Evolutionary conservation across 805 yeast species (phyloP).

Genomic region (Ogataea glucozyma): DNA sequence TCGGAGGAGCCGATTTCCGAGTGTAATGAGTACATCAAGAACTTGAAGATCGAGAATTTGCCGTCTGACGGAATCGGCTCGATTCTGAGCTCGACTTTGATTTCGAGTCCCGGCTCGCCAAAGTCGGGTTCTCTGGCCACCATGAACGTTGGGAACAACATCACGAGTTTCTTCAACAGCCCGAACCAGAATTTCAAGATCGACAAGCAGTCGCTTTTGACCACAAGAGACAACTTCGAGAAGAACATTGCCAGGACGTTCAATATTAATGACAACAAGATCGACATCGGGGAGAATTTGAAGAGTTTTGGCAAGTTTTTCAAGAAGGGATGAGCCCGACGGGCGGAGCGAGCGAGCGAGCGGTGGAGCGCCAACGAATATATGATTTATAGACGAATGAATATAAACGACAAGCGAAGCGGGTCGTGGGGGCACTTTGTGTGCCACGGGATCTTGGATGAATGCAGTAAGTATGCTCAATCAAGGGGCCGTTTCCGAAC

Average conservation of each 20-base stretch:
- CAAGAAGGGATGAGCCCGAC: slow-evolving; percentile 30
- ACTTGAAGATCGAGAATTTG: slow-evolving; percentile 25
- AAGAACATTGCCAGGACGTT: slow-evolving; percentile 47
- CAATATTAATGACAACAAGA: slow-evolving; percentile 54
- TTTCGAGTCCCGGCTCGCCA: slow-evolving; percentile 17
- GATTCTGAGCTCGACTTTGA: slow-evolving; percentile 12
- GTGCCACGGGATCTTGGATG: too few species aligned
- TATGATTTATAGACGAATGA: not conserved
- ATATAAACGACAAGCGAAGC: slow-evolving; percentile 2
- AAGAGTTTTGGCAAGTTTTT: slow-evolving; percentile 62
- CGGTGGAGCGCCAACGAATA: slow-evolving; percentile 1
- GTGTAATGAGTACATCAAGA: slow-evolving; percentile 30
- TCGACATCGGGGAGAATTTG: slow-evolving; percentile 67
- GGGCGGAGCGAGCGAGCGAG: not conserved
- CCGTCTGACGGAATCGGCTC: slow-evolving; percentile 15
- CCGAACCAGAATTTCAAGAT: slow-evolving; percentile 28
- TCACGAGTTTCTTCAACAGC: slow-evolving; percentile 21
- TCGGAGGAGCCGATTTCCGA: slow-evolving; percentile 32
- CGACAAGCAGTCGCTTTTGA: slow-evolving; percentile 34
- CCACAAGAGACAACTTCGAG: slow-evolving; percentile 44
- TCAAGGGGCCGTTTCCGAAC: too few species aligned
- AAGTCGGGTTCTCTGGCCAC: slow-evolving; percentile 7
- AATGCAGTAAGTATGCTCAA: too few species aligned
- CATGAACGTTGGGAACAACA: slow-evolving; percentile 14
- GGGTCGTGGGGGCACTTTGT: not conserved